phyloP scores from a whole-genome alignment of 768 basidiomycete species.

The Tulasnella sp. region DNA sequence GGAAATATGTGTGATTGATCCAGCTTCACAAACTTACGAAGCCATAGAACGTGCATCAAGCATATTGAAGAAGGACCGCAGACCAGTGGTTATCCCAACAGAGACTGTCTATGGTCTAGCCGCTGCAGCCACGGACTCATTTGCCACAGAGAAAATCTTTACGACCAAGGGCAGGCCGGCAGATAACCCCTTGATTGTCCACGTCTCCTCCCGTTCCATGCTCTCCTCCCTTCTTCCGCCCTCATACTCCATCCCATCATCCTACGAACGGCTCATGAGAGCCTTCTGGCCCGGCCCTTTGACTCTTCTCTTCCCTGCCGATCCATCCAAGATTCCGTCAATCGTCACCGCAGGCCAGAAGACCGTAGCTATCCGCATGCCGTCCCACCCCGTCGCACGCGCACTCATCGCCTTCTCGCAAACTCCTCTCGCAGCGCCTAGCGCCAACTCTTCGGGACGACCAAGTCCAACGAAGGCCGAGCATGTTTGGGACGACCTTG shows the following conservation, averaged over 20 bases:
- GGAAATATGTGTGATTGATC: constrained; percentile 17
- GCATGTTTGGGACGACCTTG: constrained; percentile 71
- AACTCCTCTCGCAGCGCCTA: constrained; percentile 82
- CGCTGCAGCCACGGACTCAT: constrained; percentile 55
- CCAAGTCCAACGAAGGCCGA: constrained; percentile 86
- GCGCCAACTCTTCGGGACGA: constrained; percentile 88
- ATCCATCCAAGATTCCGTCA: constrained; percentile 47
- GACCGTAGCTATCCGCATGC: constrained; percentile 87
- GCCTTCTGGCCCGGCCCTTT: constrained; percentile 94
- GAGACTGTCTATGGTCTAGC: constrained; percentile 99
- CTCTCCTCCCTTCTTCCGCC: constrained; percentile 61
- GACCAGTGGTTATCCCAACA: constrained; percentile 79
- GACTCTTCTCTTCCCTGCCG: constrained; percentile 79
- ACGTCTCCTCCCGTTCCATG: constrained; percentile 81
- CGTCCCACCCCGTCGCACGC: constrained; percentile 84
- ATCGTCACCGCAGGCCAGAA: constrained; percentile 69
- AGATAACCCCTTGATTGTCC: constrained; percentile 96
- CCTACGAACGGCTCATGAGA: constrained; percentile 65
- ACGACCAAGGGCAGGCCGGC: constrained; percentile 80
- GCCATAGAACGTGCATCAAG: constrained; percentile 18
- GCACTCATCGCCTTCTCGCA: constrained; percentile 70
- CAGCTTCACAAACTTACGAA: constrained; percentile 36
- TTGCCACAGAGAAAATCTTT: constrained; percentile 55
- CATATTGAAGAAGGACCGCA: constrained; percentile 37
- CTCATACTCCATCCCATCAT: constrained; percentile 43